Conservation (phyloP, 192 early-diverging fungal species). For the Rhizoclosmatium sp. region DNA sequence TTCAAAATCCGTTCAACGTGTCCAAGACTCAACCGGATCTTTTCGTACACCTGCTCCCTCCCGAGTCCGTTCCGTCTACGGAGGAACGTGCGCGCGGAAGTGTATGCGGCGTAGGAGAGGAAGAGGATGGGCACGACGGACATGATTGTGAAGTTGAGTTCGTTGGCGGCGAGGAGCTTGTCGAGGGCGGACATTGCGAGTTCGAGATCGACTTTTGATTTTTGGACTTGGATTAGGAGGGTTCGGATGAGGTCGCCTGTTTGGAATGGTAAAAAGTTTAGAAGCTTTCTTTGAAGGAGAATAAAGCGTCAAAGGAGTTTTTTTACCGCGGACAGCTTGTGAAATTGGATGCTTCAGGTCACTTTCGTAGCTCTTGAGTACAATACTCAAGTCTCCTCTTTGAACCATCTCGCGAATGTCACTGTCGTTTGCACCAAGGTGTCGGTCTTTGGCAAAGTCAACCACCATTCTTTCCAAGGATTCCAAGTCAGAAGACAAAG, state of each 20-base stretch:
- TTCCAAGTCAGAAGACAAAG: constrained; percentile 78
- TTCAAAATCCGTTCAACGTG: constrained; percentile 69
- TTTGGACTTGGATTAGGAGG: constrained; percentile 76
- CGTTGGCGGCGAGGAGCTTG: constrained; percentile 91
- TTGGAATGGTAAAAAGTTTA: not conserved
- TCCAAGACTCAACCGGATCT: constrained; percentile 58
- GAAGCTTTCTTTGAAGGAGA: not conserved
- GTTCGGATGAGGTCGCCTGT: constrained; percentile 53
- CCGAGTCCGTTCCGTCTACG: constrained; percentile 51
- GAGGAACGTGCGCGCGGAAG: constrained; percentile 47
- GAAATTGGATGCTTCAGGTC: constrained; percentile 69
- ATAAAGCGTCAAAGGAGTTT: not conserved
- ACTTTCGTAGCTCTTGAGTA: constrained; percentile 80
- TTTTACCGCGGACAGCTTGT: constrained; percentile 26
- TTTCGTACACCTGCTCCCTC: constrained; percentile 50
- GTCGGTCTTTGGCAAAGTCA: constrained; percentile 73
- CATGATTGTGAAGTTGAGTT: constrained; percentile 93
- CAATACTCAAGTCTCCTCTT: constrained; percentile 81
- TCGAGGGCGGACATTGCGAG: constrained; percentile 91
- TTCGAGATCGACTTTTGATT: constrained; percentile 93
- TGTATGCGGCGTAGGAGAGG: constrained; percentile 58
- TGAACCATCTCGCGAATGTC: constrained; percentile 65
- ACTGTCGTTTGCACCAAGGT: constrained; percentile 33
- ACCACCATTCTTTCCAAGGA: constrained; percentile 91
- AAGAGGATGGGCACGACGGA: constrained; percentile 78